These are phyloP conservation scores for Monilinia fructicola DNA, from an alignment of 2,329 filamentous ascomycete genomes.

Conservation along the genomic window DNA sequence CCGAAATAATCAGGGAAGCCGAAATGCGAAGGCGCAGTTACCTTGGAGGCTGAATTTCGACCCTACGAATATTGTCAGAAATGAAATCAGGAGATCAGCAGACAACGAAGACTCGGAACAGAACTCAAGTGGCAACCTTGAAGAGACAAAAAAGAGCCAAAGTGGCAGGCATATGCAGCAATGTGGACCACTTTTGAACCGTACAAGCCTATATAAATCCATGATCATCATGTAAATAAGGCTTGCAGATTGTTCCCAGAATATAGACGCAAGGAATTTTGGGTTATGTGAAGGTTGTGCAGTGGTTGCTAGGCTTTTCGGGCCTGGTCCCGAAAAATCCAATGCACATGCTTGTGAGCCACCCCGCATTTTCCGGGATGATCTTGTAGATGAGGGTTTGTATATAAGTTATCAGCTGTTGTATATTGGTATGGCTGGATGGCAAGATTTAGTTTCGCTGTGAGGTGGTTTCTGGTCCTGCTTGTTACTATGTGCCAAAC, in stretches of 20 bases:
- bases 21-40: conserved; percentile 66
- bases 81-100: background rate
- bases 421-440: background rate
- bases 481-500: background rate
- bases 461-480: background rate
- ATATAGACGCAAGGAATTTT: background rate
- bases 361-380: conserved; percentile 7
- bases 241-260: background rate
- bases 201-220: conserved; percentile 10
- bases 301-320: conserved; percentile 3
- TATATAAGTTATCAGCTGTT: background rate
- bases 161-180: background rate
- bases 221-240: background rate
- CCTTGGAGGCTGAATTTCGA: conserved; percentile 45
- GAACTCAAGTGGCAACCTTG: background rate
- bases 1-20: conserved; percentile 78
- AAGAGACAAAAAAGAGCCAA: conserved; percentile 16
- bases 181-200: background rate
- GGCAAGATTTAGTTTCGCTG: too few relatives aligned
- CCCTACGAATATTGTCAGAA: background rate
- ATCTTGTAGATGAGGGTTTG: background rate
- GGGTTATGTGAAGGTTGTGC: background rate
- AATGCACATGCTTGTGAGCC: background rate
- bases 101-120: background rate
- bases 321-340: conserved; percentile 12